Evolutionary conservation across 2,329 filamentous ascomycete species (phyloP).

Genomic region (Fusarium chlamydosporum): DNA sequence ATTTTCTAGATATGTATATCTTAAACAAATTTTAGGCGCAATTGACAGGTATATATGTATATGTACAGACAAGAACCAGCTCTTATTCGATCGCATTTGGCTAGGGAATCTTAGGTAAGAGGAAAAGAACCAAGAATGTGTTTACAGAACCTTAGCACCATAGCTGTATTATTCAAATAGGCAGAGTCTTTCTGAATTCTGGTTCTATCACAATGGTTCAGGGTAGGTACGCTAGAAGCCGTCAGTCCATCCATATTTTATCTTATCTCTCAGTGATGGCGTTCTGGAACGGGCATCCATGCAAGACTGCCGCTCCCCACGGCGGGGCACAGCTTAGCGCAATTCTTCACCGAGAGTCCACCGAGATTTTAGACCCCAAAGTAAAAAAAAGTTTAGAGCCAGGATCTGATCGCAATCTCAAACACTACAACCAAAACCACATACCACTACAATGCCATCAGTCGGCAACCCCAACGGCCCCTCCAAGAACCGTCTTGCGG

Average conservation of each 20-base stretch:
- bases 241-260: not conserved
- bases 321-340: constrained; percentile 36
- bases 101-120: not conserved
- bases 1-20: constrained; percentile 5
- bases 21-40: constrained; percentile 20
- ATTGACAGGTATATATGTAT: not conserved
- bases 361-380: constrained; percentile 36
- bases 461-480: constrained; percentile 71
- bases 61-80: not conserved
- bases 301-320: constrained; percentile 25
- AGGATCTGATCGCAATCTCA: constrained; percentile 24
- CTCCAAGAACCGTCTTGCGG: constrained; percentile 67
- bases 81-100: not conserved
- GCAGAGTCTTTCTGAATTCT: not conserved
- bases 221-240: not conserved
- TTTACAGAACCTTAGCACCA: not conserved
- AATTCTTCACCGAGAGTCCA: constrained; percentile 29
- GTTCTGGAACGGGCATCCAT: constrained; percentile 31
- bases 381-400: constrained; percentile 37
- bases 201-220: not conserved
- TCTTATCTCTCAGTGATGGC: not conserved
- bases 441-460: constrained; percentile 62
- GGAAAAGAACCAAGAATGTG: too few relatives aligned
- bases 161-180: not conserved
- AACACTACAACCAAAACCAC: constrained; percentile 12